phyloP scores from a whole-genome alignment of 2,329 filamentous ascomycete genomes.

The Botryotinia convoluta region DNA sequence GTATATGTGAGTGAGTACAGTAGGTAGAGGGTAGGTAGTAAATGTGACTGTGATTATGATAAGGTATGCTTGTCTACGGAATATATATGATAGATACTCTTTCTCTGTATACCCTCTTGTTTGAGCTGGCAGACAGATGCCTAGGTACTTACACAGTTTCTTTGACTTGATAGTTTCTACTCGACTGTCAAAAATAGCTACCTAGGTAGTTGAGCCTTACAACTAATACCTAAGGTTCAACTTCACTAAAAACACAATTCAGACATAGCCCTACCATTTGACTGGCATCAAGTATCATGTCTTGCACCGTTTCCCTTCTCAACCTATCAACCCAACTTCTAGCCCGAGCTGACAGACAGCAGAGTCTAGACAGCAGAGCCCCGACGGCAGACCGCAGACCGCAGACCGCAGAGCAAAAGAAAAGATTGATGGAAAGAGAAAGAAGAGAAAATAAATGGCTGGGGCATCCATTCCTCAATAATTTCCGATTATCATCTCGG shows the following conservation, averaged over 20 bases:
- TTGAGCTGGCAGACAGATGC: too few species aligned
- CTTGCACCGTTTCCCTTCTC: not conserved
- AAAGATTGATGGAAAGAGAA: not conserved
- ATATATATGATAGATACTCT: too few species aligned
- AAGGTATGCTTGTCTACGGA: too few species aligned
- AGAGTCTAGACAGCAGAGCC: not conserved
- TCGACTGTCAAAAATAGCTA: too few species aligned
- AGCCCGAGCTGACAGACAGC: not conserved
- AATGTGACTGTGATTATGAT: too few species aligned
- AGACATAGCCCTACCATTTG: not conserved
- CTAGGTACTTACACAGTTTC: not conserved
- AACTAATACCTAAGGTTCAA: not conserved
- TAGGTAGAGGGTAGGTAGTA: too few species aligned
- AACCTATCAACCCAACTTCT: not conserved
- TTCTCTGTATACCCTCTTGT: too few species aligned
- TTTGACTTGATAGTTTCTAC: not conserved
- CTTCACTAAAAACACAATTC: not conserved
- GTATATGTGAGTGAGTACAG: not conserved
- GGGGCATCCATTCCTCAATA: slow-evolving; percentile 9
- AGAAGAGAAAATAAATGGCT: slow-evolving; percentile 7
- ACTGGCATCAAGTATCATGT: not conserved
- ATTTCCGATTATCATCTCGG: not conserved
- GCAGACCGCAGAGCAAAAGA: not conserved
- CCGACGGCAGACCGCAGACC: not conserved
- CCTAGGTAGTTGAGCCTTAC: not conserved